phyloP scores from a whole-genome alignment of 306 rosid genomes.

The Canavalia ensiformis region DNA sequence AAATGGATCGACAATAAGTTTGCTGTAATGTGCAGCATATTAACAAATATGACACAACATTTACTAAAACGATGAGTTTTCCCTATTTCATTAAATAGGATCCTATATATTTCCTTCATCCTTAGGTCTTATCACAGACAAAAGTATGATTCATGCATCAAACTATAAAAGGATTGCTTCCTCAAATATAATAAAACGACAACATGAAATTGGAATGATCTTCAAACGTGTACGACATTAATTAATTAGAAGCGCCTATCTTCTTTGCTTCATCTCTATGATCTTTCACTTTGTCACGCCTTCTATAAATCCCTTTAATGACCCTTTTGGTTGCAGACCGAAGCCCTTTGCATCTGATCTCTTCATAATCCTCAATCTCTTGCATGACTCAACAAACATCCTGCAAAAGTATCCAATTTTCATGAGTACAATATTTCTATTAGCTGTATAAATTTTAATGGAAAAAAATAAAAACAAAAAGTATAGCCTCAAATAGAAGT shows the following conservation, averaged over 20 bases:
- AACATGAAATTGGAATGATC: conserved; percentile 30
- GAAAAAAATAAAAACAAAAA: neutral
- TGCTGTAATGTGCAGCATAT: conserved; percentile 13
- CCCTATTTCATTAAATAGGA: conserved; percentile 36
- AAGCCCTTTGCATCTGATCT: conserved; percentile 64
- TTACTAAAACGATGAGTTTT: conserved; percentile 44
- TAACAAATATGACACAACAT: conserved; percentile 32
- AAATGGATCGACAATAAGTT: conserved; percentile 34
- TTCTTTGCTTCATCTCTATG: conserved; percentile 12
- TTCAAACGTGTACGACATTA: conserved; percentile 32
- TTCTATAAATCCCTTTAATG: conserved; percentile 49
- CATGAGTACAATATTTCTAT: neutral
- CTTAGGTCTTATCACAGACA: conserved; percentile 31
- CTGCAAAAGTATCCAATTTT: conserved; percentile 52
- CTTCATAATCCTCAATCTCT: conserved; percentile 66
- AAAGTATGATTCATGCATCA: conserved; percentile 38
- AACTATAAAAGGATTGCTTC: conserved; percentile 36
- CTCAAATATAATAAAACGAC: conserved; percentile 34
- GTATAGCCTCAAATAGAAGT: neutral
- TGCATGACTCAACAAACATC: conserved; percentile 83
- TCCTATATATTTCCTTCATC: conserved; percentile 30
- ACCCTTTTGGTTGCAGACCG: conserved; percentile 68
- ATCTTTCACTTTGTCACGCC: conserved; percentile 41
- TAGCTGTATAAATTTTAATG: neutral
- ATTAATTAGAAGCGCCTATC: conserved; percentile 31